Percentiles rank a stretch among this genome's conserved stretches.
These are phyloP conservation scores for Penicillium goetzii DNA, from an alignment of 495 filamentous ascomycete species.

Conservation along the genomic window DNA sequence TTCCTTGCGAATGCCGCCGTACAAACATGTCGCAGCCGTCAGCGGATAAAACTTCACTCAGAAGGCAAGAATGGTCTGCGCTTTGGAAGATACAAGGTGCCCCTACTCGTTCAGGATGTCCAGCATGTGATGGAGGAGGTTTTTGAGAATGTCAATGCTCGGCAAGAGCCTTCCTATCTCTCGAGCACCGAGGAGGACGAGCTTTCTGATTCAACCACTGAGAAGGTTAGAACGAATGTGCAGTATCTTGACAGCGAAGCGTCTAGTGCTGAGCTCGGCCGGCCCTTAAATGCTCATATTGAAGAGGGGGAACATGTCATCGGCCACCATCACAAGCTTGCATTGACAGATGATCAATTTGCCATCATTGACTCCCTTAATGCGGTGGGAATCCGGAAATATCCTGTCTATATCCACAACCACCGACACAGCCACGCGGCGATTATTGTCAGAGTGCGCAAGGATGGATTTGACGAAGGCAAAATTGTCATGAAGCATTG, in stretches of 20 bases:
- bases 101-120: constrained; percentile 72
- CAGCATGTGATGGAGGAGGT: constrained; percentile 72
- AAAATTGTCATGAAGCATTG: constrained; percentile 80
- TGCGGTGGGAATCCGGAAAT: constrained; percentile 75
- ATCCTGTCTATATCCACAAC: constrained; percentile 84
- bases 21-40: constrained; percentile 71
- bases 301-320: background rate
- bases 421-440: constrained; percentile 82
- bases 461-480: constrained; percentile 71
- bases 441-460: constrained; percentile 75
- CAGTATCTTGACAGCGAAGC: background rate
- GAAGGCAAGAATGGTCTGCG: constrained; percentile 66
- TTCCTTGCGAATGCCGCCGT: constrained; percentile 77
- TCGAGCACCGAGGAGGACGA: constrained; percentile 29
- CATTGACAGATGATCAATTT: constrained; percentile 79
- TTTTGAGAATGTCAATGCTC: constrained; percentile 68
- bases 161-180: constrained; percentile 65
- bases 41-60: constrained; percentile 77
- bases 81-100: constrained; percentile 70
- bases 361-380: constrained; percentile 79
- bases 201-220: constrained; percentile 11
- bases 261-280: background rate
- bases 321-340: constrained; percentile 61
- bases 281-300: background rate
- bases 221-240: background rate